These are phyloP conservation scores for Prunus armeniaca DNA, from an alignment of 306 rosid genomes.

Conservation along the genomic window DNA sequence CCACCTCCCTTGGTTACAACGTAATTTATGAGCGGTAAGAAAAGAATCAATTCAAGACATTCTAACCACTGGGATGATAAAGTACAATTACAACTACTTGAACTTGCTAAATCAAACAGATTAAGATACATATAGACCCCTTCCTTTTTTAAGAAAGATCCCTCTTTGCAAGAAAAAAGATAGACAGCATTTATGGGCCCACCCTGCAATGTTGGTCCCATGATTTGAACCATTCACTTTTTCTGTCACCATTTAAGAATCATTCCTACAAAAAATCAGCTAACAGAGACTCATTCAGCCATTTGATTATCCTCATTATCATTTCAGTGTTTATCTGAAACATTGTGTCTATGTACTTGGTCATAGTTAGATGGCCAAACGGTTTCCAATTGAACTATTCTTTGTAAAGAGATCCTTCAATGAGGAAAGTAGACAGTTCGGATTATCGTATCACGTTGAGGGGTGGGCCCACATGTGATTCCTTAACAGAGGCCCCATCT, in stretches of 20 bases:
- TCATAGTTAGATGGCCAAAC: no score
- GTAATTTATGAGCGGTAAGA: neutral
- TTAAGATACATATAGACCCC: neutral
- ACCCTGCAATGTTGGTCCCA: neutral
- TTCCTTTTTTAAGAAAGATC: neutral
- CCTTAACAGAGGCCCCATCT: neutral
- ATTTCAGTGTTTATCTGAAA: neutral
- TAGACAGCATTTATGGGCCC: neutral
- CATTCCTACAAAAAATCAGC: neutral
- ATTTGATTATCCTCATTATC: neutral
- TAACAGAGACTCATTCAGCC: neutral
- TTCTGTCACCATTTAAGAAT: neutral
- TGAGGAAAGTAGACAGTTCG: neutral
- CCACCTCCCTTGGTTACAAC: no score
- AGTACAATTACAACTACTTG: neutral
- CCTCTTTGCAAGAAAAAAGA: neutral
- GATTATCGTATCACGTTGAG: neutral
- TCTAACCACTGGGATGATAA: neutral
- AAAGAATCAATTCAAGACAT: neutral
- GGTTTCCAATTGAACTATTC: neutral
- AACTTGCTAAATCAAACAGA: neutral
- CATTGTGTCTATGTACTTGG: neutral
- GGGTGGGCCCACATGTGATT: neutral
- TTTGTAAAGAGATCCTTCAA: neutral
- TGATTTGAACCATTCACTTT: neutral